Conservation (phyloP, 345 rosid genomes). For the Gossypium rotundifolium region DNA sequence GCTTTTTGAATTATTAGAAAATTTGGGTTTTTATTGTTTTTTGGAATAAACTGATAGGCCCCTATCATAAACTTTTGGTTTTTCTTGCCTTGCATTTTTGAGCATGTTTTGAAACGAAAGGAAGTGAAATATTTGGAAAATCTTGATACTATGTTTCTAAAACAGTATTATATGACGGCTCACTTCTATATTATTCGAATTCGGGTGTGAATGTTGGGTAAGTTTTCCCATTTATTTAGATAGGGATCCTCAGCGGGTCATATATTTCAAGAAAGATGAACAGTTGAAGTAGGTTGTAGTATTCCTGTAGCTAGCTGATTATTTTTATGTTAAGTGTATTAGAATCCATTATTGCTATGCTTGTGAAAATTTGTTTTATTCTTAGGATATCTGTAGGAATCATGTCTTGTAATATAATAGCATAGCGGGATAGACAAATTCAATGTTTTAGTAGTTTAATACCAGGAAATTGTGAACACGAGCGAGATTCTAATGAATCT, state of each 20-base stretch:
- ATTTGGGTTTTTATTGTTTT: not conserved
- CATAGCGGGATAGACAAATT: not conserved
- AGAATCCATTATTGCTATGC: not conserved
- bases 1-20: slow-evolving; percentile 4
- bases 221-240: not conserved
- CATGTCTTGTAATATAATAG: not conserved
- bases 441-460: not conserved
- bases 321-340: not conserved
- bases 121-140: not conserved
- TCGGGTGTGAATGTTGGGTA: not conserved
- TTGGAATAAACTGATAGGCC: not conserved
- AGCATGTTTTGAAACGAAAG: not conserved
- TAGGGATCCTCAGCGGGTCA: not conserved
- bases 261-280: not conserved
- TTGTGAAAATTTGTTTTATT: not conserved
- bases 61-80: not conserved
- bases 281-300: not conserved
- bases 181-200: not conserved
- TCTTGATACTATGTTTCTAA: not conserved
- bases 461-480: not conserved
- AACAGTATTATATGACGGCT: not conserved
- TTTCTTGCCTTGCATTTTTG: not conserved
- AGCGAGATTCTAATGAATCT: not conserved
- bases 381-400: not conserved
- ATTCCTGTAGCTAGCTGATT: not conserved